Conservation (phyloP, 352 stramenopile species). For the Phytophthora quininea region DNA sequence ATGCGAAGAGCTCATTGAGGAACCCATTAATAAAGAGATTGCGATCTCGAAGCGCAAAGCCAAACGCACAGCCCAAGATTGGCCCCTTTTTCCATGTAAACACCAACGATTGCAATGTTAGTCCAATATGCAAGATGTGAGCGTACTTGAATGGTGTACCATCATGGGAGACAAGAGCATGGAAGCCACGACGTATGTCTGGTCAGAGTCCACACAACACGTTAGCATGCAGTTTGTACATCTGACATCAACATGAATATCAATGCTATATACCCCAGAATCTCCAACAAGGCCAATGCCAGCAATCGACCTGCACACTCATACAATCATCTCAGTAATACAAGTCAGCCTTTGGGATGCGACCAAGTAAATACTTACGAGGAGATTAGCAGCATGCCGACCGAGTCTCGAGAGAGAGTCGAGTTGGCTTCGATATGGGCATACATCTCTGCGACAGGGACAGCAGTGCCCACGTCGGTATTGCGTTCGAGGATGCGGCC, state of each 20-base stretch:
- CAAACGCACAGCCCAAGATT: conserved; percentile 85
- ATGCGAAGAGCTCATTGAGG: conserved; percentile 80
- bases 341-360: conserved; percentile 1
- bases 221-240: no score
- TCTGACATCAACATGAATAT: not conserved
- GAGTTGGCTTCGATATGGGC: conserved; percentile 85
- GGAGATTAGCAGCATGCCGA: conserved; percentile 87
- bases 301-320: conserved; percentile 60
- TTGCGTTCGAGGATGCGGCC: conserved; percentile 77
- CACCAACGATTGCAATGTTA: conserved; percentile 8
- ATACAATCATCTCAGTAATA: conserved; percentile 6
- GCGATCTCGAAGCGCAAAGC: conserved; percentile 77
- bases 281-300: conserved; percentile 83
- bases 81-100: conserved; percentile 50
- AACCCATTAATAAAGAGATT: conserved; percentile 87
- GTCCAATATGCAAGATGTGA: not conserved
- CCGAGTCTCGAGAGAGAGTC: conserved; percentile 80
- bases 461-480: conserved; percentile 79
- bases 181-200: conserved; percentile 87
- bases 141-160: conserved; percentile 35
- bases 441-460: conserved; percentile 89
- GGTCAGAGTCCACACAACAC: conserved; percentile 1
- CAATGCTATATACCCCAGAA: conserved; percentile 46
- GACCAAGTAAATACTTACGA: conserved; percentile 50
- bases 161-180: conserved; percentile 90